Conservation (phyloP, 352 stramenopile genomes). For the Phytophthora idaei region DNA sequence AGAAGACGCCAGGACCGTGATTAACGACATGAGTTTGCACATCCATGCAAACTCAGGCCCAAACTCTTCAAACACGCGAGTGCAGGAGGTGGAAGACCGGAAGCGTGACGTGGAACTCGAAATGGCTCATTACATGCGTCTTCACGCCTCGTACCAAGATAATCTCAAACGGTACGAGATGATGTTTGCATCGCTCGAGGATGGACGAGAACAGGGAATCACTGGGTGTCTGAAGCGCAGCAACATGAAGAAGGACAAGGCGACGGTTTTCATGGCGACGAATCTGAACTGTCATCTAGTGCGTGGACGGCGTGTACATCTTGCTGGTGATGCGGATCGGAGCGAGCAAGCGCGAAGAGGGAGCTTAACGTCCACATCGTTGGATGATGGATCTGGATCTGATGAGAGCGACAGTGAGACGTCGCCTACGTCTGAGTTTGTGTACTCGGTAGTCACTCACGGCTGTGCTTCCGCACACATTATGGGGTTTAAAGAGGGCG, state of each 20-base stretch:
- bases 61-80: slow-evolving; percentile 17
- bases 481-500: slow-evolving; percentile 87
- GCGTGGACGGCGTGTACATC: slow-evolving; percentile 59
- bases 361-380: slow-evolving; percentile 36
- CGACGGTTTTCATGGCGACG: slow-evolving; percentile 84
- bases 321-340: slow-evolving; percentile 44
- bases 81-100: slow-evolving; percentile 42
- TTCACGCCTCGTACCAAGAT: slow-evolving; percentile 65
- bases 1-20: slow-evolving; percentile 55
- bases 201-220: slow-evolving; percentile 82
- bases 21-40: slow-evolving; percentile 65
- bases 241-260: slow-evolving; percentile 88
- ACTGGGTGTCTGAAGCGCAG: slow-evolving; percentile 85
- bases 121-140: slow-evolving; percentile 65
- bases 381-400: slow-evolving; percentile 36
- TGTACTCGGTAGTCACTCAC: slow-evolving; percentile 81
- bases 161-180: slow-evolving; percentile 76
- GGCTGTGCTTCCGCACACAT: slow-evolving; percentile 80
- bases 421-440: slow-evolving; percentile 45
- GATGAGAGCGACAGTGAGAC: slow-evolving; percentile 49
- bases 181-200: slow-evolving; percentile 69
- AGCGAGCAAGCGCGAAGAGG: slow-evolving; percentile 29
- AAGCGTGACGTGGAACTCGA: slow-evolving; percentile 58
- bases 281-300: slow-evolving; percentile 88
- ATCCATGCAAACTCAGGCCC: slow-evolving; percentile 31